Percentiles rank a stretch among this genome's conserved stretches.
Conservation (phyloP, 2,329 filamentous ascomycete species). For the Aureobasidium zeae region DNA sequence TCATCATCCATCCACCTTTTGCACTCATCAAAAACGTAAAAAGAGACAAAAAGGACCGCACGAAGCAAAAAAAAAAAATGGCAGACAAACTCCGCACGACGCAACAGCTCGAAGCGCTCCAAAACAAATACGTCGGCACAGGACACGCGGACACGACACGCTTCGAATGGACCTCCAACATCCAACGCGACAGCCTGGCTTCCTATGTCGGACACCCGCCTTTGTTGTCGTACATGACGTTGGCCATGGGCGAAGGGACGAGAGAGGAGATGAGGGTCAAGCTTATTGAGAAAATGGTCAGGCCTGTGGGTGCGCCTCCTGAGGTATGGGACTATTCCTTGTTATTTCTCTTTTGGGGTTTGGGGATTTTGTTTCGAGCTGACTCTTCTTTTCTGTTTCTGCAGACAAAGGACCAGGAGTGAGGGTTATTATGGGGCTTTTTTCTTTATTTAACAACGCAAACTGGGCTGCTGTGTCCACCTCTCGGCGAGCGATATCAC, state of each 20-base stretch:
- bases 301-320: constrained; percentile 57
- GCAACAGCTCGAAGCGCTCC: constrained; percentile 93
- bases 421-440: no score
- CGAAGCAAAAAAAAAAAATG: constrained; percentile 32
- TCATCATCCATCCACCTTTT: no score
- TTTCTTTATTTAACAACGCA: no score
- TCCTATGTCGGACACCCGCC: constrained; percentile 85
- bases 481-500: no score
- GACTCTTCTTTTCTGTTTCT: no score
- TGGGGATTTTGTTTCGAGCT: neutral
- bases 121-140: constrained; percentile 91
- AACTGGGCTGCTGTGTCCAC: no score
- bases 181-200: constrained; percentile 84
- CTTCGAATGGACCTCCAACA: constrained; percentile 96
- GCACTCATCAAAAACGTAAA: neutral
- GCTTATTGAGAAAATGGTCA: constrained; percentile 67
- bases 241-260: constrained; percentile 72
- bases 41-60: neutral
- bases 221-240: constrained; percentile 76
- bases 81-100: constrained; percentile 97
- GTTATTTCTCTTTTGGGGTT: neutral
- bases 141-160: constrained; percentile 94
- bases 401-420: constrained; percentile 12
- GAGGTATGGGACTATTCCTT: constrained; percentile 44
- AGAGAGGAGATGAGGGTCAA: constrained; percentile 68